Conservation (phyloP, 176 grass and related monocot species). For the Cenchrus purpureus region DNA sequence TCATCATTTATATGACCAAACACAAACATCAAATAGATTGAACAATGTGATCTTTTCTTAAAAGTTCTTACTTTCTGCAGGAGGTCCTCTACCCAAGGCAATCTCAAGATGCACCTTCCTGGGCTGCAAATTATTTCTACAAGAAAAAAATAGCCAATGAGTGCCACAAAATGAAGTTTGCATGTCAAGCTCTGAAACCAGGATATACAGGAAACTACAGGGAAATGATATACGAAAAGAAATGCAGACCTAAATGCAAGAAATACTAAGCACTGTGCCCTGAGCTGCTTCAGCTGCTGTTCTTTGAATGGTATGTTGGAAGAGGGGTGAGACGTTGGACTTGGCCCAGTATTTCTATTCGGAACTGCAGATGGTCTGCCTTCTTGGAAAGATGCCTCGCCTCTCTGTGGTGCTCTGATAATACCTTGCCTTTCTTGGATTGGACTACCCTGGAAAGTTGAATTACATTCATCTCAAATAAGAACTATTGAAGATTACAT, state of each 20-base stretch:
- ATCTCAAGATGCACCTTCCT: conserved; percentile 96
- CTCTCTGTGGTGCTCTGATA: conserved; percentile 50
- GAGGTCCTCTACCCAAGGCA: conserved; percentile 66
- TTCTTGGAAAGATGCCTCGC: conserved; percentile 58
- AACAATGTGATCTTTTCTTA: conserved; percentile 31
- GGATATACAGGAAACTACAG: conserved; percentile 2
- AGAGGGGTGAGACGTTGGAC: conserved; percentile 59
- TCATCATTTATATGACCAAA: conserved; percentile 38
- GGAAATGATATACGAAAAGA: conserved; percentile 11
- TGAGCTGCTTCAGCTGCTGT: conserved; percentile 97
- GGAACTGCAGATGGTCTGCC: conserved; percentile 46
- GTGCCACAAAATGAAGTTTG: conserved; percentile 28
- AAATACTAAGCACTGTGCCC: conserved; percentile 99
- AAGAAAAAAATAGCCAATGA: conserved; percentile 39
- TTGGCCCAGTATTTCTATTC: conserved; percentile 55
- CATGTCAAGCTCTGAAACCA: conserved; percentile 16
- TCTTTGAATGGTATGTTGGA: conserved; percentile 83
- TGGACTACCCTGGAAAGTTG: conserved; percentile 63
- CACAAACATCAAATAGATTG: conserved; percentile 28
- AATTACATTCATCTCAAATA: conserved; percentile 32
- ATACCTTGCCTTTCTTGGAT: conserved; percentile 77
- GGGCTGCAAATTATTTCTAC: conserved; percentile 88
- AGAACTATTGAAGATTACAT: conserved; percentile 27
- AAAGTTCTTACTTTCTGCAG: conserved; percentile 73
- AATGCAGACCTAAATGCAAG: conserved; percentile 88